Evolutionary conservation across 2,329 filamentous ascomycete species (phyloP).

Genomic region (Huntiella savannae): DNA sequence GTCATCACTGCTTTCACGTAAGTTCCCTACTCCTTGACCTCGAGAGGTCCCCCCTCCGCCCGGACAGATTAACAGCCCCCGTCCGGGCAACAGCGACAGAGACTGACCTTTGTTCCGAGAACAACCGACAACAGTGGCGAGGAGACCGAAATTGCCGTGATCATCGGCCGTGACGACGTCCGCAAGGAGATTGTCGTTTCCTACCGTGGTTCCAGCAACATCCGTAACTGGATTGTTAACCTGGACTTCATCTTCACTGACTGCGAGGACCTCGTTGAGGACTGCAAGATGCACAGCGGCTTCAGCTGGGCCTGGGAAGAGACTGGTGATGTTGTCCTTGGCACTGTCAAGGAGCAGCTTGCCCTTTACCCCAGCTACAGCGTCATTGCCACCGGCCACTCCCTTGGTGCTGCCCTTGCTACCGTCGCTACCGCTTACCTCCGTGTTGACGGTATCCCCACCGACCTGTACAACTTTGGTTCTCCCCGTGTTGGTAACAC

Average conservation of each 20-base stretch:
- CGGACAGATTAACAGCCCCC: neutral
- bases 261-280: conserved; percentile 19
- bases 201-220: conserved; percentile 37
- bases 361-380: conserved; percentile 30
- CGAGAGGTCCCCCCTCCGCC: neutral
- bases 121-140: conserved; percentile 18
- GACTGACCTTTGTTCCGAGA: conserved; percentile 13
- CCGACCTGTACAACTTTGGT: conserved; percentile 43
- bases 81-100: neutral
- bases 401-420: conserved; percentile 46
- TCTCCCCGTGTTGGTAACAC: conserved; percentile 45
- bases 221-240: conserved; percentile 44
- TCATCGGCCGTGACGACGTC: conserved; percentile 29
- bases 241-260: conserved; percentile 22
- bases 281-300: conserved; percentile 35
- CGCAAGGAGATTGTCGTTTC: conserved; percentile 37
- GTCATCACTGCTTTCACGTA: conserved; percentile 7
- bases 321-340: conserved; percentile 23
- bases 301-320: conserved; percentile 42
- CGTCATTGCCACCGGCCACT: conserved; percentile 46
- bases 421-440: conserved; percentile 39
- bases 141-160: conserved; percentile 28
- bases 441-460: conserved; percentile 25
- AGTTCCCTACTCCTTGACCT: conserved; percentile 1
- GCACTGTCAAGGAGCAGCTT: conserved; percentile 25